Percentiles rank a stretch among this genome's conserved stretches.
Conservation (phyloP, 306 rosid genomes). For the Quercus mongolica region DNA sequence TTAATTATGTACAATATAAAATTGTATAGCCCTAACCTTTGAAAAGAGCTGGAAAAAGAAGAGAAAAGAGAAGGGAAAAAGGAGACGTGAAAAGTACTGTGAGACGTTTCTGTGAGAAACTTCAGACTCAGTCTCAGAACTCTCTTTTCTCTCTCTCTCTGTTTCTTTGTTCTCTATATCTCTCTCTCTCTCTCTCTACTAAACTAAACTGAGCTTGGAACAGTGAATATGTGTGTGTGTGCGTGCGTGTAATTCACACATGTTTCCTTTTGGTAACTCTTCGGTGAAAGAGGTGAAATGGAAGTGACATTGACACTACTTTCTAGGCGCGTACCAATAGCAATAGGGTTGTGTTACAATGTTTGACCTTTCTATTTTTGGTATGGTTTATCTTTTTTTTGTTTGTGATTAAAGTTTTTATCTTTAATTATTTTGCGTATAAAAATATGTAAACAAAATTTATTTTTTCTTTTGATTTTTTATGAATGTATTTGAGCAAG, state of each 20-base stretch:
- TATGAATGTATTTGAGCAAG: too few species aligned
- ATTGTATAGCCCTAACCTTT: conserved; percentile 23
- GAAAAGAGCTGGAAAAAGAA: conserved; percentile 27
- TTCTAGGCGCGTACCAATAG: conserved; percentile 16
- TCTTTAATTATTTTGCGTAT: background rate
- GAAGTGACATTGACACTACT: conserved; percentile 26
- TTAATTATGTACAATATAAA: background rate
- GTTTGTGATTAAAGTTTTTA: background rate
- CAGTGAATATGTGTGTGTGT: background rate
- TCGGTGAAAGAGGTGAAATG: background rate
- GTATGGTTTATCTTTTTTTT: background rate
- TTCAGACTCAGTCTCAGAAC: background rate
- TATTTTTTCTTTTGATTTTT: too few species aligned
- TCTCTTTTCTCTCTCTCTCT: background rate
- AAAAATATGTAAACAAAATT: background rate
- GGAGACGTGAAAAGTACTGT: conserved; percentile 15
- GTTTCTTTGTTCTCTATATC: background rate
- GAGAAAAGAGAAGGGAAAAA: conserved; percentile 27
- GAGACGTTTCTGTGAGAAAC: conserved; percentile 22
- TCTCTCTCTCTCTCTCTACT: background rate
- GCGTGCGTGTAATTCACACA: conserved; percentile 33
- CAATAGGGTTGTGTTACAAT: too few species aligned
- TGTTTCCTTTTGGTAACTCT: conserved; percentile 9
- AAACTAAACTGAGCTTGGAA: background rate
- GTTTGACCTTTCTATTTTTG: background rate